Evolutionary conservation across 2,329 filamentous ascomycete genomes (phyloP).

Genomic region (Ramularia endophylla): DNA sequence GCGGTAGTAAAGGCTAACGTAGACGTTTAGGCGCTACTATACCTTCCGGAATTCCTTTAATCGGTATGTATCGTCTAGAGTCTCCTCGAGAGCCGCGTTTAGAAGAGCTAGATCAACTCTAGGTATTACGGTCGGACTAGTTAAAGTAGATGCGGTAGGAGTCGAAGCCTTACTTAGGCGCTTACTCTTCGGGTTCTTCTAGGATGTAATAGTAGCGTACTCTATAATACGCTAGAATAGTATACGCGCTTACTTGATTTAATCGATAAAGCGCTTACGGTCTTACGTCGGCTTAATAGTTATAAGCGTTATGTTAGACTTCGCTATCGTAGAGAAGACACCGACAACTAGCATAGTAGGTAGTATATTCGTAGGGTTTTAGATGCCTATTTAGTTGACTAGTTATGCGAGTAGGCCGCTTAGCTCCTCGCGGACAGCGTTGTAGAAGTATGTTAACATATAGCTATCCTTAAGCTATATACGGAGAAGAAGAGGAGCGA

Average conservation of each 20-base stretch:
- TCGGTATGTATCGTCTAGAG: no score
- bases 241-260: not conserved
- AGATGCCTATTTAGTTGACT: no score
- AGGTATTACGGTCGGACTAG: no score
- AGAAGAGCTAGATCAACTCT: not conserved
- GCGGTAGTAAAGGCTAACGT: no score
- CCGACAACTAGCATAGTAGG: not conserved
- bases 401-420: not conserved
- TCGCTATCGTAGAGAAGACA: not conserved
- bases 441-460: not conserved
- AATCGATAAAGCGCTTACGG: not conserved
- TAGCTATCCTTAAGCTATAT: slow-evolving; percentile 1
- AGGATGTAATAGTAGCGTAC: not conserved
- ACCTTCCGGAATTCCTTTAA: no score
- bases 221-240: not conserved
- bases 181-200: not conserved
- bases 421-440: not conserved
- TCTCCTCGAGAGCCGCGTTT: not conserved
- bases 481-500: not conserved
- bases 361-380: not conserved
- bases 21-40: not conserved
- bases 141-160: not conserved
- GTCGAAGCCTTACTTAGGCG: not conserved
- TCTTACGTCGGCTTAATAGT: not conserved
- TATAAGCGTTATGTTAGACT: not conserved